Conservation (phyloP, 352 stramenopile genomes). For the Pythium periplocum region DNA sequence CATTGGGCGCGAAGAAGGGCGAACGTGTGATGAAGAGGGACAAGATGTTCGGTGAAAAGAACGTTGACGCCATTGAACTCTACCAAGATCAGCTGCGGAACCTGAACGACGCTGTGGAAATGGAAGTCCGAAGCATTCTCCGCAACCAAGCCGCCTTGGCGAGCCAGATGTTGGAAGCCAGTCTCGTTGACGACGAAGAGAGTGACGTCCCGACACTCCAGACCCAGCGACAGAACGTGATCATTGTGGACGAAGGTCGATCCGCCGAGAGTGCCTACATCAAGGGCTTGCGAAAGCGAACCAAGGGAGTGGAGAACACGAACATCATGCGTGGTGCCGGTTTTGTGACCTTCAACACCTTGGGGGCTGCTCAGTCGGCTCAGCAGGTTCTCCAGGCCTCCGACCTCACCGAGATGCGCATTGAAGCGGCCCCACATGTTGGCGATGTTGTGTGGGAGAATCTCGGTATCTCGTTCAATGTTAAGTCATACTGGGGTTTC, state of each 20-base stretch:
- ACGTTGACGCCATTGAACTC: slow-evolving; percentile 71
- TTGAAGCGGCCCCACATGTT: slow-evolving; percentile 57
- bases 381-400: slow-evolving; percentile 76
- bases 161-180: slow-evolving; percentile 52
- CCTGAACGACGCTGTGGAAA: slow-evolving; percentile 71
- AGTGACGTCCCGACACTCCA: slow-evolving; percentile 29
- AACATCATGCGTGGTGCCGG: slow-evolving; percentile 69
- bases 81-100: slow-evolving; percentile 61
- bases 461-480: slow-evolving; percentile 69
- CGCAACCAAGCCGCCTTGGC: slow-evolving; percentile 57
- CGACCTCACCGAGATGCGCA: slow-evolving; percentile 62
- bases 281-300: slow-evolving; percentile 19
- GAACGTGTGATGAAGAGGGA: slow-evolving; percentile 47
- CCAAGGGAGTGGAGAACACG: slow-evolving; percentile 27
- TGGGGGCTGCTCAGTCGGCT: slow-evolving; percentile 66
- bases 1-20: slow-evolving; percentile 49
- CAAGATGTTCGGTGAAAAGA: slow-evolving; percentile 28
- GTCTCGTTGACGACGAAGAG: slow-evolving; percentile 13
- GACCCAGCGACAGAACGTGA: slow-evolving; percentile 1
- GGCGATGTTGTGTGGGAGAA: slow-evolving; percentile 80
- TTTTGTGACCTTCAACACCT: slow-evolving; percentile 79
- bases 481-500: slow-evolving; percentile 62
- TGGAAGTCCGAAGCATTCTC: slow-evolving; percentile 64
- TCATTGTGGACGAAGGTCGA: slow-evolving; percentile 11
- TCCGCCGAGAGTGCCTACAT: slow-evolving; percentile 57